Evolutionary conservation across 306 rosid genomes (phyloP).

Genomic region (Abrus precatorius): DNA sequence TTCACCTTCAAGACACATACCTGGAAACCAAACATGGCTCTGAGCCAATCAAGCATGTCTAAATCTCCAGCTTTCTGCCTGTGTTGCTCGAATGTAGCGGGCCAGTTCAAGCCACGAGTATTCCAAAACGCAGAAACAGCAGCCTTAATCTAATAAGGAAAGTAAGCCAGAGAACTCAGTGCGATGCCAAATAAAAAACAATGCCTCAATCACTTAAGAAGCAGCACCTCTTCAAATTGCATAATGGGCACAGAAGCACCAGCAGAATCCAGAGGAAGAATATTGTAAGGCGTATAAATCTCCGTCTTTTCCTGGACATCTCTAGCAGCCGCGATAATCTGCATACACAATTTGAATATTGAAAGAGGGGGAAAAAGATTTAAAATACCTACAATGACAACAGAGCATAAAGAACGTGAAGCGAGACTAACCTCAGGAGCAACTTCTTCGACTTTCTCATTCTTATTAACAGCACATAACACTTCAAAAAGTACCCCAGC

Average conservation of each 20-base stretch:
- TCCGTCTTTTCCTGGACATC: slow-evolving; percentile 98
- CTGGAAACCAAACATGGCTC: slow-evolving; percentile 99
- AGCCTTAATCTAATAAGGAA: slow-evolving; percentile 78
- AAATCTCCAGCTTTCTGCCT: slow-evolving; percentile 81
- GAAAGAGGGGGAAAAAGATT: neutral
- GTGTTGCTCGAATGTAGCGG: slow-evolving; percentile 77
- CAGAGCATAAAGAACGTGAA: slow-evolving; percentile 36
- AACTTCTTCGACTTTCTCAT: slow-evolving; percentile 97
- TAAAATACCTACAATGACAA: neutral
- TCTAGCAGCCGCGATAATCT: slow-evolving; percentile 98
- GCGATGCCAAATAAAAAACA: slow-evolving; percentile 42
- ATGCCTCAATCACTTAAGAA: slow-evolving; percentile 17
- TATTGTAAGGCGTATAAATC: slow-evolving; percentile 89
- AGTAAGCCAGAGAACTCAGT: slow-evolving; percentile 50
- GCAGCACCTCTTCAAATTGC: slow-evolving; percentile 93
- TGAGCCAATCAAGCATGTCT: slow-evolving; percentile 96
- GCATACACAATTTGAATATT: slow-evolving; percentile 43
- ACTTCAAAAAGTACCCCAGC: slow-evolving; percentile 98
- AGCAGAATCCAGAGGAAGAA: slow-evolving; percentile 96
- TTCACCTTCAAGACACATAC: slow-evolving; percentile 51
- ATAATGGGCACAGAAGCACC: slow-evolving; percentile 89
- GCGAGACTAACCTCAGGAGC: slow-evolving; percentile 89
- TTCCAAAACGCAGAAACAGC: slow-evolving; percentile 81
- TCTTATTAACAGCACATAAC: slow-evolving; percentile 95
- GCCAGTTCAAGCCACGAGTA: slow-evolving; percentile 94